phyloP scores from a whole-genome alignment of 805 yeast species.

The Kuraishia cidri region DNA sequence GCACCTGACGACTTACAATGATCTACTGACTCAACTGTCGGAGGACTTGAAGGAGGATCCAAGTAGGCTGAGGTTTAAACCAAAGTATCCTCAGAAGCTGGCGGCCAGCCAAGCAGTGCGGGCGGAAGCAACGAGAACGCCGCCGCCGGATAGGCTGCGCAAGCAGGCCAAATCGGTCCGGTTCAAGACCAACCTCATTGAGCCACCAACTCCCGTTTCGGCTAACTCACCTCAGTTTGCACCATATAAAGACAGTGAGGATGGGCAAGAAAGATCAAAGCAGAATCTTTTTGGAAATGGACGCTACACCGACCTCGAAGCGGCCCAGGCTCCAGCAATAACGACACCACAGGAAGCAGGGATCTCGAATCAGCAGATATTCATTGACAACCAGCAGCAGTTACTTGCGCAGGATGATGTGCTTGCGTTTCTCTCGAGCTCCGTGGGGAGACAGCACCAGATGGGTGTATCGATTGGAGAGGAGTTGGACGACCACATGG shows the following conservation, averaged over 20 bases:
- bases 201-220: constrained; percentile 7
- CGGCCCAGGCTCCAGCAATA: no score
- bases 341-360: no score
- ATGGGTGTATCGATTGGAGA: constrained; percentile 36
- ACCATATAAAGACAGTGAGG: no score
- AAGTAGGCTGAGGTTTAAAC: constrained; percentile 1
- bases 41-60: not conserved
- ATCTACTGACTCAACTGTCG: not conserved
- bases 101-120: no score
- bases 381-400: constrained; percentile 33
- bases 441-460: constrained; percentile 33
- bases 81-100: not conserved
- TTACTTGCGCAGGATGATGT: constrained; percentile 35
- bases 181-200: constrained; percentile 12
- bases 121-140: no score
- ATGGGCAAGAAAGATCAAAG: no score
- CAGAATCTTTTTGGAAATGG: no score
- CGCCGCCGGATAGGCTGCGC: no score
- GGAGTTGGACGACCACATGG: constrained; percentile 40
- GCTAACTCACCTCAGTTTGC: no score
- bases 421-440: constrained; percentile 26
- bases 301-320: no score
- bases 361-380: constrained; percentile 18
- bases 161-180: no score
- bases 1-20: not conserved